Base-by-base conservation (phyloP, 371 early-diverging fungal genomes). In the Mortierella sp. region DNA sequence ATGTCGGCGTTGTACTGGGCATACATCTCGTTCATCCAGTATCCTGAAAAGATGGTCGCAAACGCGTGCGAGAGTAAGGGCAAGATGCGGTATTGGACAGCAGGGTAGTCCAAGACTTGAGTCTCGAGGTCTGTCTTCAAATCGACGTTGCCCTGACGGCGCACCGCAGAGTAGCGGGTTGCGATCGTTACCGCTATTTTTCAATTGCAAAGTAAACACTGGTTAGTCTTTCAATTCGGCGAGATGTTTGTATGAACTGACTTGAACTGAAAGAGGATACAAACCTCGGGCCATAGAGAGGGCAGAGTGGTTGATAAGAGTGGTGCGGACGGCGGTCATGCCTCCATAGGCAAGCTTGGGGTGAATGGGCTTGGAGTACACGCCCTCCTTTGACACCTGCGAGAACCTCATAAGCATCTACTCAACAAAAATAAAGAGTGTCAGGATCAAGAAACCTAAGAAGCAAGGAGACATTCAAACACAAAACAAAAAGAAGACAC, bases 341-440 rank as follows among this genome's bases (percentile, higher is more conserved):
- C 94, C 94, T 46, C 95, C 94, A 82, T 95, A 97, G 46, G 93
- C 90, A 13, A 94, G 90, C 89, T 95, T 96, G 75, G 90, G 89
- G 86, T 95, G 93, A 48, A 92, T 90, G 13, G 97, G 96, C 71
- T 92, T 91, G 46, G 87, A 82, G 77, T 95, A 95, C 61, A 89
- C 88, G 48, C 96, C 96, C 9, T 93, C 91, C 53, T 89, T 86
- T 10, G 92, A 89, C 5, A 98, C 96, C 71, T 91, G 90, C 72
- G 95, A 91, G 89, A 93, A 96, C 31, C 95, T 90, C 90, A 95
- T 94, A 73, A 98, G 88, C 92, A 98, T 94, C 82, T 94, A 86
- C 75, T 90, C 50, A 80, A 69, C 92, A 91, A 5, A 59, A 37
- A 43, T 19, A 74, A 51, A 31, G 3, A n/a, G 26, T 50, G 40